Evolutionary conservation across 179 eudicot genomes (phyloP).

Genomic region (Corrigiola litoralis): DNA sequence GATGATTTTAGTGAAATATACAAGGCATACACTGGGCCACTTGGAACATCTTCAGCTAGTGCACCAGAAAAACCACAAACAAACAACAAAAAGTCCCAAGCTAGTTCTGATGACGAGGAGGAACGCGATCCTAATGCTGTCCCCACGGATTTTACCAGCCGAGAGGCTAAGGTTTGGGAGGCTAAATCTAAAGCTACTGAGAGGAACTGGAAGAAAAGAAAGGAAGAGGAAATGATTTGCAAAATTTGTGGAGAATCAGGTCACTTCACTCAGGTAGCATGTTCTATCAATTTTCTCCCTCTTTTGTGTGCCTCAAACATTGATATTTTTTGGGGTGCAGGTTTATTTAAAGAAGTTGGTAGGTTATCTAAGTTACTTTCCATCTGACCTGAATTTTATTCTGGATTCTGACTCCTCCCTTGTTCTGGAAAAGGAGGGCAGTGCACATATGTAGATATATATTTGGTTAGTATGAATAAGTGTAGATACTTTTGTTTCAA

Average conservation of each 20-base stretch:
- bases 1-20: constrained; percentile 86
- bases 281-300: background rate
- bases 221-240: constrained; percentile 97
- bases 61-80: constrained; percentile 44
- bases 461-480: too few species aligned
- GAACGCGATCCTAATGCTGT: constrained; percentile 95
- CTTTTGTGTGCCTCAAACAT: background rate
- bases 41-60: constrained; percentile 49
- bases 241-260: constrained; percentile 97
- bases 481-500: too few species aligned
- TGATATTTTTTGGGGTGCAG: too few species aligned
- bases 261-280: constrained; percentile 89
- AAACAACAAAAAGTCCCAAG: constrained; percentile 55
- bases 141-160: constrained; percentile 96
- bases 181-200: constrained; percentile 99
- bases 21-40: constrained; percentile 93
- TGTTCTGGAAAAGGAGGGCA: too few species aligned
- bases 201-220: constrained; percentile 96
- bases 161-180: constrained; percentile 99
- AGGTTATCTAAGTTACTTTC: too few species aligned
- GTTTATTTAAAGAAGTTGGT: too few species aligned
- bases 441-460: too few species aligned
- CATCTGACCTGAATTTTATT: too few species aligned
- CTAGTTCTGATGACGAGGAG: constrained; percentile 78
- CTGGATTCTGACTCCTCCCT: too few species aligned